A percentile compares a stretch with the other conserved stretches of the same genome.
Conservation (phyloP, 73 alveolate species). For the Halteria grandinella region DNA sequence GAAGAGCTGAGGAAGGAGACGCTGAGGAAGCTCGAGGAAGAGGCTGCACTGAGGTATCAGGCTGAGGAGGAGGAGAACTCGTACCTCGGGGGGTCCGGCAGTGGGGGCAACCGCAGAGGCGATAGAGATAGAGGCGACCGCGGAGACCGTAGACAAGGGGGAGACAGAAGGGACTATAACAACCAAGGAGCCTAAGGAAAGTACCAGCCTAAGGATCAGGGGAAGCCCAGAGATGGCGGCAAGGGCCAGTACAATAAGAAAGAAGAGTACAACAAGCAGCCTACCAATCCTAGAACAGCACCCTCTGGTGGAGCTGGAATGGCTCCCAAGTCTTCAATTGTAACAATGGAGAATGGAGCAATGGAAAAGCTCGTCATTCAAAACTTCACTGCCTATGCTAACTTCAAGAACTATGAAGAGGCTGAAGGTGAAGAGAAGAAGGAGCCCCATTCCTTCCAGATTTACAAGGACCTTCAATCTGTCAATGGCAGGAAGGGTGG, state of each 20-base stretch:
- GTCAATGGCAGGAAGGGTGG: constrained; percentile 28
- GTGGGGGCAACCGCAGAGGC: background rate
- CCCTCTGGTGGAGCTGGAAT: background rate
- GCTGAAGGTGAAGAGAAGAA: background rate
- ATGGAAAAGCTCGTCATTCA: constrained; percentile 1
- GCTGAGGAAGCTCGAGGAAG: constrained; percentile 31
- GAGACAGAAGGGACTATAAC: background rate
- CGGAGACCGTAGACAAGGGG: background rate
- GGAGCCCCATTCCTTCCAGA: background rate
- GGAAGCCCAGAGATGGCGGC: background rate
- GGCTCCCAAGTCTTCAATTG: background rate
- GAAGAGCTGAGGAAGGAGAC: constrained; percentile 38
- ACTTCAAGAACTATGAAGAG: background rate
- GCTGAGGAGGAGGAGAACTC: constrained; percentile 20
- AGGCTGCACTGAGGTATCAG: background rate
- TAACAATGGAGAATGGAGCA: constrained; percentile 5
- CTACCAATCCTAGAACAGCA: background rate
- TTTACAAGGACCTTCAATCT: constrained; percentile 12
- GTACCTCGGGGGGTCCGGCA: background rate
- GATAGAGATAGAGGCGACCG: constrained; percentile 10
- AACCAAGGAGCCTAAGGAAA: background rate
- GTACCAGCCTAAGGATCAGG: background rate
- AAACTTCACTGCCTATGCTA: background rate
- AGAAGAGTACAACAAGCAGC: constrained; percentile 1
- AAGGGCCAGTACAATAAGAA: background rate